Percentiles rank a stretch among this genome's conserved stretches.
These are phyloP conservation scores for Leccinum disarticulatum DNA, from an alignment of 768 basidiomycete species.

Conservation along the genomic window DNA sequence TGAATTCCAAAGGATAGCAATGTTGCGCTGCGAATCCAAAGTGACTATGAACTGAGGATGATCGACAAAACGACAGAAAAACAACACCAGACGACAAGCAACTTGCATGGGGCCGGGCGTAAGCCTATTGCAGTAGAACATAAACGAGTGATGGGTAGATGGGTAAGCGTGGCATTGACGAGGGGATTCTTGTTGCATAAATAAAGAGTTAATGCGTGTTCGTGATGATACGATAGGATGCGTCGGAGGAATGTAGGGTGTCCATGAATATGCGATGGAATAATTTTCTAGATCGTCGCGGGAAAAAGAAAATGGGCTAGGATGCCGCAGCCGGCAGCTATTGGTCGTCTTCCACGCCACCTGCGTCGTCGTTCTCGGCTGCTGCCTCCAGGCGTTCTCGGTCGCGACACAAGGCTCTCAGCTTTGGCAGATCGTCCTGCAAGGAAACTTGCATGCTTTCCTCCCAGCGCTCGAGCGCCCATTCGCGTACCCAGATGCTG, in stretches of 20 bases:
- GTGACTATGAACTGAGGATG: slow-evolving; percentile 2
- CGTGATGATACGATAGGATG: slow-evolving; percentile 25
- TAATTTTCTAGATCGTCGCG: slow-evolving; percentile 23
- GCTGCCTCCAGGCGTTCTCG: slow-evolving; percentile 15
- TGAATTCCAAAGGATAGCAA: slow-evolving; percentile 16
- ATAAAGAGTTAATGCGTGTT: slow-evolving; percentile 29
- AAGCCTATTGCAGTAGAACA: slow-evolving; percentile 19
- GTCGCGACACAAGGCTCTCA: slow-evolving; percentile 24
- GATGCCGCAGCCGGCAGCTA: slow-evolving; percentile 4
- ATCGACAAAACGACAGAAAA: slow-evolving; percentile 23
- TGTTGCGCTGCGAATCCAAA: slow-evolving; percentile 16
- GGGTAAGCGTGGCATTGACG: slow-evolving; percentile 17
- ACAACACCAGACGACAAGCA: slow-evolving; percentile 6
- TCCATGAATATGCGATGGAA: slow-evolving; percentile 28
- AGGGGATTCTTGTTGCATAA: slow-evolving; percentile 25
- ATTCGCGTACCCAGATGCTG: slow-evolving; percentile 78
- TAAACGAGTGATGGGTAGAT: slow-evolving; percentile 19
- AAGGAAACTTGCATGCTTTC: slow-evolving; percentile 62
- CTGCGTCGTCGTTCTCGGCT: slow-evolving; percentile 17
- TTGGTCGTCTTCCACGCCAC: slow-evolving; percentile 5
- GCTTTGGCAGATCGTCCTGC: slow-evolving; percentile 50
- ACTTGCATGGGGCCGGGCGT: slow-evolving; percentile 11
- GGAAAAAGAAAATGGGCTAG: neutral
- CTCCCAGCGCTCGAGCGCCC: slow-evolving; percentile 78
- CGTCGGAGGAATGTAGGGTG: slow-evolving; percentile 24